phyloP scores from a whole-genome alignment of 495 filamentous ascomycete genomes.

The Aspergillus bertholletiae region DNA sequence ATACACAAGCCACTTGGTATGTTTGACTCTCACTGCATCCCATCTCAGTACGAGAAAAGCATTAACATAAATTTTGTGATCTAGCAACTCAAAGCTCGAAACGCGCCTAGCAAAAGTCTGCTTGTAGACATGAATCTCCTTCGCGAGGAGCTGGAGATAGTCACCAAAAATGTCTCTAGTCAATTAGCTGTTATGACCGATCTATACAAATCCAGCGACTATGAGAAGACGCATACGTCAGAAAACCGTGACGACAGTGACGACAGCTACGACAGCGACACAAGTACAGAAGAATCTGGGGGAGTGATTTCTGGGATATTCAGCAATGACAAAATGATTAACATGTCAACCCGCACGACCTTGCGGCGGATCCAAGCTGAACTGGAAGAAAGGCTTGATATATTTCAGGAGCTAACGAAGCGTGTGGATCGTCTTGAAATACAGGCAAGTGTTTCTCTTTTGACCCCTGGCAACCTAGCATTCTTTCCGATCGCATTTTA shows the following conservation, averaged over 20 bases:
- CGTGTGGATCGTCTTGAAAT: slow-evolving; percentile 1
- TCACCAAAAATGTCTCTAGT: not conserved
- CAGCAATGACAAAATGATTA: no score
- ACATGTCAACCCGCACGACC: no score
- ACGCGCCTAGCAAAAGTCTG: slow-evolving; percentile 6
- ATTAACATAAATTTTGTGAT: not conserved
- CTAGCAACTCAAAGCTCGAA: slow-evolving; percentile 13
- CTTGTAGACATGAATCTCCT: slow-evolving; percentile 9
- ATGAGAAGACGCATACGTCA: no score
- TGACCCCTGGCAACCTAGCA: no score
- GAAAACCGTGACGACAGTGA: no score
- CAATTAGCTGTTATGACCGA: no score
- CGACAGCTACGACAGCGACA: no score
- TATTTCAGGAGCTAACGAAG: slow-evolving; percentile 3
- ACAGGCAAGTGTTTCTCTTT: slow-evolving; percentile 1
- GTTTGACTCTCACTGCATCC: not conserved
- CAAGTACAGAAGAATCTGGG: no score
- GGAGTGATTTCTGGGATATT: no score
- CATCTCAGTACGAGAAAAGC: no score
- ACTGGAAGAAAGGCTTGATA: not conserved
- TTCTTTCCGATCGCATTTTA: no score
- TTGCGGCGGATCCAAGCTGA: not conserved
- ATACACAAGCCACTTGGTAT: slow-evolving; percentile 7
- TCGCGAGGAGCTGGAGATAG: slow-evolving; percentile 8
- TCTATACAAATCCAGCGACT: no score